Evolutionary conservation across 163 green algal species (phyloP), one percentile per base, ranked within the genome.

Genomic region (Chloromonas sp.): DNA sequence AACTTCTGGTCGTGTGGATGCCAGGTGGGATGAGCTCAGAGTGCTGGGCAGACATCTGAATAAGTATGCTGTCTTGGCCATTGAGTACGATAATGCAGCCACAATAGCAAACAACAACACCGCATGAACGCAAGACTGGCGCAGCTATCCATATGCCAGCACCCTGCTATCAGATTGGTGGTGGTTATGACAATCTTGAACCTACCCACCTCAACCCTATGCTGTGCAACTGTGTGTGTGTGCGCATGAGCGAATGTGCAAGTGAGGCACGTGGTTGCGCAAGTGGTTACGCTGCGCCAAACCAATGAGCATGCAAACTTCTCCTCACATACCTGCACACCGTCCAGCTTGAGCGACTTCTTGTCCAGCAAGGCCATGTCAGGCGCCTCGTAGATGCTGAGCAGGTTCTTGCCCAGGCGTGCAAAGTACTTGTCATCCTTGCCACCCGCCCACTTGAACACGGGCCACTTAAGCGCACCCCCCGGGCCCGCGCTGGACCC

Each of bases 371-470:
- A 92, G 0, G 57, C 85, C 95, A 99, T 99, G 13, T 97, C 93
- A 2, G 93, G 92, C 59, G 93, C 89, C 89, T 97, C 88, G 87
- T 99, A 99, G 80, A 99, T 82, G 13, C 78, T 89, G 82, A 93
- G 90, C 58, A 83, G 84, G 77, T 88, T 86, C 84, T 88, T 91
- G 82, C 81, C 87, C 86, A 94, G 79, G 60, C 89, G 86, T 3
- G 92, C 92, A 84, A 92, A 94, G 89, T 89, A 94, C 36, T 84
- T 70, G 89, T 97, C 94, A 14, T 95, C 89, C 3, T 85, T 85
- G 80, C 93, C 92, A 61, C 94, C 92, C 14, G 89, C 87, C 95
- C 95, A 98, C 89, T 98, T 96, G 93, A 98, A 98, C n/a, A 98
- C 87, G 3, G 96, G 96, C 95, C 96, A 98, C 62, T 89, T 85